Evolutionary conservation across 306 rosid genomes (phyloP).

Genomic region (Cicer chorassanicum): DNA sequence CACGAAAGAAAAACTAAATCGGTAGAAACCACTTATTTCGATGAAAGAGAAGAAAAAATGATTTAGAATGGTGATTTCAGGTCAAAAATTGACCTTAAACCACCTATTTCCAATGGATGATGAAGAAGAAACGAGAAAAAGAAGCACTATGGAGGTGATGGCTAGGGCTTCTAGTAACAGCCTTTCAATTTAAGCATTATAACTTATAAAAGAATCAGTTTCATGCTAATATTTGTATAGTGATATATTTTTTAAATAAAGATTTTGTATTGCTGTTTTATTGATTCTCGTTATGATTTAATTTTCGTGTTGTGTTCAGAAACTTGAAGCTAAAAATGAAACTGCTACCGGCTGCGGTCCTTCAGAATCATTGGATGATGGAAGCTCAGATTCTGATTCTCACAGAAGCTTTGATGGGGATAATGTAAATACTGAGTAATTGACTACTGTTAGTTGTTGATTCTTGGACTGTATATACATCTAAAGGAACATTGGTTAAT

Average conservation of each 20-base stretch:
- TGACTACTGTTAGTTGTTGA: slow-evolving; percentile 30
- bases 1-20: too few species aligned
- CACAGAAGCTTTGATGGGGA: slow-evolving; percentile 43
- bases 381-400: slow-evolving; percentile 15
- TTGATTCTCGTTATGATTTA: neutral
- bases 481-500: slow-evolving; percentile 3
- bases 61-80: too few species aligned
- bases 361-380: slow-evolving; percentile 14
- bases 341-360: neutral
- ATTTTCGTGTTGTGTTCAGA: slow-evolving; percentile 27
- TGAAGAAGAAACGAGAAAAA: too few species aligned
- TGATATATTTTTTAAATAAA: neutral
- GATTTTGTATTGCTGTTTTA: neutral
- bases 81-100: too few species aligned
- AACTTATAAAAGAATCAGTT: neutral
- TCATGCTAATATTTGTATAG: neutral
- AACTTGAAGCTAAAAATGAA: slow-evolving; percentile 10
- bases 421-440: slow-evolving; percentile 35
- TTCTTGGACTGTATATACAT: slow-evolving; percentile 25
- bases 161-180: neutral
- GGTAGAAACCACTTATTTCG: too few species aligned
- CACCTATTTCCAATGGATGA: too few species aligned
- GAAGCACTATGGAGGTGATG: too few species aligned
- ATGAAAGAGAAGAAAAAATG: too few species aligned
- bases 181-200: neutral